phyloP scores from a whole-genome alignment of 352 stramenopile genomes.

The Peronospora destructor region DNA sequence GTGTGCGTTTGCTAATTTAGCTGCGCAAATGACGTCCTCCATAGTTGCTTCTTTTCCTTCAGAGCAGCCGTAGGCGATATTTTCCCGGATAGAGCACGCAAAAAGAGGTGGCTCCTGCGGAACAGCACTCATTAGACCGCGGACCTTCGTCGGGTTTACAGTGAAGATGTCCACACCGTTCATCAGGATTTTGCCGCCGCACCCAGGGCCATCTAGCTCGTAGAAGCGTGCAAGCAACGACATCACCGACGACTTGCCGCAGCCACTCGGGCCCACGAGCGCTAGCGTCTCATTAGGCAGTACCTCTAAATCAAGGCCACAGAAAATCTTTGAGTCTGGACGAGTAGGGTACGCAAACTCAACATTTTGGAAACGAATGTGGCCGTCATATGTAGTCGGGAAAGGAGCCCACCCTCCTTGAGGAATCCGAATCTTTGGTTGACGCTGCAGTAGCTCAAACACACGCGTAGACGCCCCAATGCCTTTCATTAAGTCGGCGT shows the following conservation, averaged over 20 bases:
- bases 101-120: constrained; percentile 70
- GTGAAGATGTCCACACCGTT: constrained; percentile 54
- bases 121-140: constrained; percentile 59
- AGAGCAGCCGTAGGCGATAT: constrained; percentile 67
- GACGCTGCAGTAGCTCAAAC: constrained; percentile 87
- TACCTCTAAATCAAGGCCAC: constrained; percentile 45
- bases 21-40: constrained; percentile 51
- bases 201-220: constrained; percentile 43
- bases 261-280: constrained; percentile 62
- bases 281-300: constrained; percentile 61
- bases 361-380: constrained; percentile 83
- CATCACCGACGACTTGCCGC: constrained; percentile 67
- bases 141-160: constrained; percentile 45
- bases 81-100: constrained; percentile 65
- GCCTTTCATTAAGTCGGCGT: constrained; percentile 87
- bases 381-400: constrained; percentile 35
- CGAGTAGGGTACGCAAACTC: constrained; percentile 60
- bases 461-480: constrained; percentile 84
- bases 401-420: constrained; percentile 26
- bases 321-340: constrained; percentile 46
- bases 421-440: constrained; percentile 49
- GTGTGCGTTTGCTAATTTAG: constrained; percentile 67
- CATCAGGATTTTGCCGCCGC: constrained; percentile 45
- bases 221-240: constrained; percentile 74
- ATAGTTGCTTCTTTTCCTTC: constrained; percentile 37